Evolutionary conservation across 2,329 filamentous ascomycete genomes (phyloP).

Genomic region (Talaromyces sp.): DNA sequence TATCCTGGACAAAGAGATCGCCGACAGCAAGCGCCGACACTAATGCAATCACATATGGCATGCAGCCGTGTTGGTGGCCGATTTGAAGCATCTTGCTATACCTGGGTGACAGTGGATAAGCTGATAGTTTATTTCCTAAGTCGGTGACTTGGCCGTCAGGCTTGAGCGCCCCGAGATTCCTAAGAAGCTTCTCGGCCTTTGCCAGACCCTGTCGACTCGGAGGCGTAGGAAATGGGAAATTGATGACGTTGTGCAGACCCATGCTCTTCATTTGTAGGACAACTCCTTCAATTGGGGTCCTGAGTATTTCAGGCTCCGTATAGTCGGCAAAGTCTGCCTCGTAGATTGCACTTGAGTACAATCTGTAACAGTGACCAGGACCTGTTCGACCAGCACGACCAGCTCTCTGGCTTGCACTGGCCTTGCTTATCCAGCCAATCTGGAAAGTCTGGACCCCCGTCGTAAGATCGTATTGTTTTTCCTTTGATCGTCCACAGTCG

Average conservation of each 20-base stretch:
- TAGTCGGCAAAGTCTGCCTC: slow-evolving; percentile 81
- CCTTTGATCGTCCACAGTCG: slow-evolving; percentile 86
- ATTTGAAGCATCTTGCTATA: slow-evolving; percentile 90
- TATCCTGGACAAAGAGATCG: slow-evolving; percentile 80
- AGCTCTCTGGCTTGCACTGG: slow-evolving; percentile 82
- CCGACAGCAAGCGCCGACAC: slow-evolving; percentile 84
- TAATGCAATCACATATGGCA: slow-evolving; percentile 79
- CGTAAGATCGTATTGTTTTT: slow-evolving; percentile 77
- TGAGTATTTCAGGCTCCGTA: slow-evolving; percentile 77
- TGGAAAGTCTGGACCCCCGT: slow-evolving; percentile 95
- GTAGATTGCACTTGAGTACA: slow-evolving; percentile 92
- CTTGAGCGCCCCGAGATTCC: slow-evolving; percentile 76
- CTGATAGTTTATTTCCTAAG: slow-evolving; percentile 72
- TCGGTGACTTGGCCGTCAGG: slow-evolving; percentile 68
- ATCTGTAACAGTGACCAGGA: slow-evolving; percentile 87
- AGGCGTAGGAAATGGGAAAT: slow-evolving; percentile 93
- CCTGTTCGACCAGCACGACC: slow-evolving; percentile 94
- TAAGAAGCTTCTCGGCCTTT: slow-evolving; percentile 79
- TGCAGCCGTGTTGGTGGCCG: slow-evolving; percentile 73
- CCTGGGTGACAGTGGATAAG: slow-evolving; percentile 84
- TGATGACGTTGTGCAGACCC: slow-evolving; percentile 81
- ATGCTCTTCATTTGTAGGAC: slow-evolving; percentile 93
- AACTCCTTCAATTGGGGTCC: slow-evolving; percentile 87
- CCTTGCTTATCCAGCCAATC: slow-evolving; percentile 95
- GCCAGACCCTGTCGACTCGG: slow-evolving; percentile 70